Conservation (phyloP, 2,329 filamentous ascomycete genomes). For the Fusarium sp. region DNA sequence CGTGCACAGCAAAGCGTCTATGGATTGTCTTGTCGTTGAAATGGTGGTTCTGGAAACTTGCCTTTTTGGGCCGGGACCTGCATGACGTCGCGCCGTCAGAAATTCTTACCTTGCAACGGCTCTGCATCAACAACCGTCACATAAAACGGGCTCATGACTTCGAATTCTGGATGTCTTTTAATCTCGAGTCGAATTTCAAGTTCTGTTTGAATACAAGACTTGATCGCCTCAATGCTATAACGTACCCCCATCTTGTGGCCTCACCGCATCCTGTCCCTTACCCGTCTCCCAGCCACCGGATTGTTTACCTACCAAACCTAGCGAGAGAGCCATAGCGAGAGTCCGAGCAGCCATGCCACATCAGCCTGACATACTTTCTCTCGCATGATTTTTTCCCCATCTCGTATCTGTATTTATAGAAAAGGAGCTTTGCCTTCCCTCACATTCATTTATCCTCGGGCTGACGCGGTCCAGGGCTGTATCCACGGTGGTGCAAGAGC, state of each 20-base stretch:
- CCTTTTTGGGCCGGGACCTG: slow-evolving; percentile 22
- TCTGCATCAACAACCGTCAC: neutral
- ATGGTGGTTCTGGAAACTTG: slow-evolving; percentile 23
- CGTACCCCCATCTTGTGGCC: slow-evolving; percentile 9
- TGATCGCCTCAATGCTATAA: neutral
- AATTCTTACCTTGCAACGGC: slow-evolving; percentile 13
- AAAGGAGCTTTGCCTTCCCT: neutral
- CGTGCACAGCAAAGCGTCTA: neutral
- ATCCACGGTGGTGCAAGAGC: slow-evolving; percentile 27
- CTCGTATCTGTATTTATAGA: neutral
- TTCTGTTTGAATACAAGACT: neutral
- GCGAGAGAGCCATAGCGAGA: slow-evolving; percentile 4
- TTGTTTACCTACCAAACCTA: slow-evolving; percentile 33
- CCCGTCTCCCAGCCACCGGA: slow-evolving; percentile 44
- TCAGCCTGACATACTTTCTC: slow-evolving; percentile 15
- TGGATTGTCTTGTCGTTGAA: neutral
- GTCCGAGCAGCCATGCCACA: slow-evolving; percentile 31
- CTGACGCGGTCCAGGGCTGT: slow-evolving; percentile 8
- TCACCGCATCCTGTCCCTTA: slow-evolving; percentile 10
- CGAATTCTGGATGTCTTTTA: neutral
- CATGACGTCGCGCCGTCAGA: slow-evolving; percentile 34
- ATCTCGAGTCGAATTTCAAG: neutral
- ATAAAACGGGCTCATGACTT: neutral
- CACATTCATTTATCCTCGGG: neutral
- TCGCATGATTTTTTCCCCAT: slow-evolving; percentile 6